These are phyloP conservation scores for Paramecium octaurelia DNA, from an alignment of 73 alveolate species.

Conservation along the genomic window DNA sequence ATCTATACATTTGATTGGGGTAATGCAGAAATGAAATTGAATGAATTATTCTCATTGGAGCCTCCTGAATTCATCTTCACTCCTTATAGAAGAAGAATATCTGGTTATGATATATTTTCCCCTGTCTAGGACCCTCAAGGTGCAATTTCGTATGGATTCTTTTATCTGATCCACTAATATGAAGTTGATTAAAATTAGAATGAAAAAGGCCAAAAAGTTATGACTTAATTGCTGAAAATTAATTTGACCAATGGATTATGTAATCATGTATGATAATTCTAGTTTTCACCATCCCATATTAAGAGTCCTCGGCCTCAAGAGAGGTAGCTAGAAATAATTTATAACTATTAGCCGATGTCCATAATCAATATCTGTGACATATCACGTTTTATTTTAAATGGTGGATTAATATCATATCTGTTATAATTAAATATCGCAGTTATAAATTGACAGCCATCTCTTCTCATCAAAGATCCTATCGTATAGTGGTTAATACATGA, in stretches of 20 bases:
- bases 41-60: conserved; percentile 10
- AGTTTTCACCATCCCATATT: background rate
- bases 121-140: conserved; percentile 20
- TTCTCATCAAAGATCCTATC: background rate
- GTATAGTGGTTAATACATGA: background rate
- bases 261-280: background rate
- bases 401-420: too few relatives aligned
- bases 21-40: background rate
- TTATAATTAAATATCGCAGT: background rate
- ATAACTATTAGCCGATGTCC: background rate
- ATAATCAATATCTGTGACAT: background rate
- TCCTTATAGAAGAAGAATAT: background rate
- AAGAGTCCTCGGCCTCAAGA: background rate
- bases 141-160: background rate
- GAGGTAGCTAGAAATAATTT: background rate
- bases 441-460: background rate
- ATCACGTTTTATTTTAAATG: background rate
- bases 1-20: conserved; percentile 12
- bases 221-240: background rate
- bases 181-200: background rate
- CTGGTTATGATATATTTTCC: background rate
- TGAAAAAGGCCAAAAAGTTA: background rate
- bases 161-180: background rate
- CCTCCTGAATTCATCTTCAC: conserved; percentile 41
- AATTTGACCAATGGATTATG: conserved; percentile 36